phyloP scores from a whole-genome alignment of 108 stramenopile species.

The Skeletonema marinoi region DNA sequence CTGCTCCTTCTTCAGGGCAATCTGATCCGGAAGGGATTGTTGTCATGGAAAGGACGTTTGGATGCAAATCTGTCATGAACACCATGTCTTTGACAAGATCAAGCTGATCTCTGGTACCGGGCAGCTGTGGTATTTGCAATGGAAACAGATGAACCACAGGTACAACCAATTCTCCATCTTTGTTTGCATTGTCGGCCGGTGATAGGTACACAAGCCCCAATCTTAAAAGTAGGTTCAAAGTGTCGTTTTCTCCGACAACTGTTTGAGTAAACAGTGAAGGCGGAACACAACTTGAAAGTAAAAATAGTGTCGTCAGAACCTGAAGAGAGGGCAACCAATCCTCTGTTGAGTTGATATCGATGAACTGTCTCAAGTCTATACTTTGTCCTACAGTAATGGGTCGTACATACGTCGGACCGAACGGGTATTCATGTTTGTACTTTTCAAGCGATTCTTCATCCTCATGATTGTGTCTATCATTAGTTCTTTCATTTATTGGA shows the following conservation, averaged over 20 bases:
- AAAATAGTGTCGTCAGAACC: slow-evolving; percentile 48
- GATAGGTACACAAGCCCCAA: slow-evolving; percentile 59
- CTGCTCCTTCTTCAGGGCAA: slow-evolving; percentile 45
- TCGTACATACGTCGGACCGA: slow-evolving; percentile 44
- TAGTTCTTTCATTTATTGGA: slow-evolving; percentile 1
- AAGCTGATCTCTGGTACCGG: not conserved
- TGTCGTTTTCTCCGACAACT: slow-evolving; percentile 45
- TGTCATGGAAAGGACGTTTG: slow-evolving; percentile 61
- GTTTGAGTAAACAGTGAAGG: slow-evolving; percentile 18
- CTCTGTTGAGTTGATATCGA: not conserved
- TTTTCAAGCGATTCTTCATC: not conserved
- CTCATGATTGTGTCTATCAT: not conserved
- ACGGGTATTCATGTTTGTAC: slow-evolving; percentile 38
- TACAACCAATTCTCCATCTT: slow-evolving; percentile 43
- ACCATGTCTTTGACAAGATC: slow-evolving; percentile 20
- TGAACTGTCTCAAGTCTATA: slow-evolving; percentile 18
- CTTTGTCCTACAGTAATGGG: slow-evolving; percentile 33
- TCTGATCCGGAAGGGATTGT: slow-evolving; percentile 20
- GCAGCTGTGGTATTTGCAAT: slow-evolving; percentile 25
- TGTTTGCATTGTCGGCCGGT: not conserved
- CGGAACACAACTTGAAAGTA: slow-evolving; percentile 54
- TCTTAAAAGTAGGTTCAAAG: slow-evolving; percentile 42
- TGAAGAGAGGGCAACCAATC: slow-evolving; percentile 31
- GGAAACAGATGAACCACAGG: slow-evolving; percentile 75
- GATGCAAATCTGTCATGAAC: slow-evolving; percentile 82